Evolutionary conservation across 2,329 filamentous ascomycete species (phyloP).

Genomic region (Fusarium illudens): DNA sequence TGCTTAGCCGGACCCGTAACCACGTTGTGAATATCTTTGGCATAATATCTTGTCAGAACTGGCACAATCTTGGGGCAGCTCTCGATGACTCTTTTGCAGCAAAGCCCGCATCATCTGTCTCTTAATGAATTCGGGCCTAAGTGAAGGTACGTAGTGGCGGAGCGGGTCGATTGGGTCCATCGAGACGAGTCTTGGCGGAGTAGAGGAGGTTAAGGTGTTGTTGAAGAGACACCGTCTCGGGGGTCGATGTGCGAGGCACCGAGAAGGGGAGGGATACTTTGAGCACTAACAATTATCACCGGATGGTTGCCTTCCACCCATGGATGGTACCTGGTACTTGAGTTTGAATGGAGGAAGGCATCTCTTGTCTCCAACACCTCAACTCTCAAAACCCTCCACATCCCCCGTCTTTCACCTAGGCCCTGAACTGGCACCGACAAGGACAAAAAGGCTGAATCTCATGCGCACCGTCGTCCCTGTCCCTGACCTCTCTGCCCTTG

Average conservation of each 20-base stretch:
- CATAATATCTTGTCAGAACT: neutral
- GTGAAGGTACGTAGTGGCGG: slow-evolving; percentile 29
- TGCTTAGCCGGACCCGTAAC: neutral
- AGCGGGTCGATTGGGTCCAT: slow-evolving; percentile 20
- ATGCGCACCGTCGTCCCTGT: neutral
- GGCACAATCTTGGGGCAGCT: neutral
- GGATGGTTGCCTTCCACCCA: neutral
- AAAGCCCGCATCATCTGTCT: slow-evolving; percentile 30
- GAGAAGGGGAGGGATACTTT: slow-evolving; percentile 18
- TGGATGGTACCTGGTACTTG: neutral
- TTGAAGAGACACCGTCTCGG: slow-evolving; percentile 17
- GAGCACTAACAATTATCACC: slow-evolving; percentile 16
- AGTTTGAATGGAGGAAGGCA: neutral
- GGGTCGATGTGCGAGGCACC: slow-evolving; percentile 28
- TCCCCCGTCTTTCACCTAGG: slow-evolving; percentile 6
- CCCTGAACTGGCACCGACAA: neutral
- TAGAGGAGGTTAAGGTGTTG: slow-evolving; percentile 12
- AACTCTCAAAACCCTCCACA: slow-evolving; percentile 21
- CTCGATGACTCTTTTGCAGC: slow-evolving; percentile 16
- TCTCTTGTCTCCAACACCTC: slow-evolving; percentile 1
- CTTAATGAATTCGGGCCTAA: slow-evolving; percentile 33
- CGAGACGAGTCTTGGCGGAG: slow-evolving; percentile 28
- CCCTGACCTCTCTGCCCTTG: neutral
- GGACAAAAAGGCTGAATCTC: neutral
- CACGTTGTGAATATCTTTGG: neutral